Percentiles rank a stretch among this genome's conserved stretches.
Evolutionary conservation across 805 yeast genomes (phyloP).

Genomic region (Ogataea zsoltii): DNA sequence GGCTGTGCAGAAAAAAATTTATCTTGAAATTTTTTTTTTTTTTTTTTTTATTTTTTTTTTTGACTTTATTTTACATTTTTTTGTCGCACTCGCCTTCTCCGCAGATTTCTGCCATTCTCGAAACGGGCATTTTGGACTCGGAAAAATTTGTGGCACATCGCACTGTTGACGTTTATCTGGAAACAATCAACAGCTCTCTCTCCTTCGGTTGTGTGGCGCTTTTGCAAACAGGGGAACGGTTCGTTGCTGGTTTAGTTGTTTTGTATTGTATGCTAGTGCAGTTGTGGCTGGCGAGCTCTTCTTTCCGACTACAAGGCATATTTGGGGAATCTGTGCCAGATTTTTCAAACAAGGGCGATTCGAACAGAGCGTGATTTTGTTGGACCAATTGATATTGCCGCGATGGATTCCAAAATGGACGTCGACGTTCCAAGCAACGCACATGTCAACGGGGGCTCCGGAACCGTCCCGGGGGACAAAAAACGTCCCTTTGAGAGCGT

Average conservation of each 20-base stretch:
- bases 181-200: background rate
- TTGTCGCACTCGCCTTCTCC: background rate
- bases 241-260: too few species aligned
- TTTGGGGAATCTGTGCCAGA: background rate
- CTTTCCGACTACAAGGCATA: background rate
- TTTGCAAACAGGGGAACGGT: background rate
- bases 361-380: too few species aligned
- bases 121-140: background rate
- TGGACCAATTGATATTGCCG: background rate
- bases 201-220: too few species aligned
- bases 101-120: conserved; percentile 1
- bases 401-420: conserved; percentile 22
- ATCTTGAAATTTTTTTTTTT: background rate
- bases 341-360: background rate
- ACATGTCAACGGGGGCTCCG: background rate
- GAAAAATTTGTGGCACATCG: conserved; percentile 9
- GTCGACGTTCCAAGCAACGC: conserved; percentile 8
- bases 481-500: conserved; percentile 1
- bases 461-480: background rate
- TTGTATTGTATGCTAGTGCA: too few species aligned
- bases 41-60: conserved; percentile 1
- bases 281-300: too few species aligned
- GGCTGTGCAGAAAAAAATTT: conserved; percentile 18
- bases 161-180: conserved; percentile 4
- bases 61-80: background rate